Base-by-base conservation (phyloP, 1,139 yeast species). In the Hyphopichia burtonii region DNA sequence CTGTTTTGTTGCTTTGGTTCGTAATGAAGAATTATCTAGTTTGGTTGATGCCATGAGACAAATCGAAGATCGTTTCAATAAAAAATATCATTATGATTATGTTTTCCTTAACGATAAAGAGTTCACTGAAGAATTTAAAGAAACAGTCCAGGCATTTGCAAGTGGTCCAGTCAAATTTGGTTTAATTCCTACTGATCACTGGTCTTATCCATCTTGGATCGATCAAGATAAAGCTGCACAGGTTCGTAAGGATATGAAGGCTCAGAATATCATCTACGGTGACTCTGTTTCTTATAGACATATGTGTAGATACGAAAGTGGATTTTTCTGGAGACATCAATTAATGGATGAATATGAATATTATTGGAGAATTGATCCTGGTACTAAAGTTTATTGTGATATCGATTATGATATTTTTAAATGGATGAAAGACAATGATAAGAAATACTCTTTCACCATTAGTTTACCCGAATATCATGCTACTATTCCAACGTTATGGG, bases 291-390 rank as follows among this genome's bases (percentile, higher is more conserved):
- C 84, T 15, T 84, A 83, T 63, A 78, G 90, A 70, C 88, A 83
- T 65, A 90, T 90, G 96, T 90, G 97, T 65, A 82, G 97, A 58
- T 90, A 74, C 59, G 95, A 90, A 62, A 83, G 93, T 30, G 97
- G 97, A 1, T 87, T 89, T 65, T 89, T 90, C 70, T 90, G 80
- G 73, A 77, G 87, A 65, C 94, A 86, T 55, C 82, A 80, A 37
- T 60, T 86, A 39, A 66, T 88, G 75, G 73, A 72, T 46, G 83
- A 84, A 33, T 89, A 83, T 63, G 88, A 84, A 51, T 89, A 82
- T 69, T 90, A 88, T 71, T 90, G 97, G 96, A 82, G 97, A 65
- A 96, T 90, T 44, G 97, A 90, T 65, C 96, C 96, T 25, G 91
- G 84, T 56, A 80, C 87, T 59, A 74, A 77, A 55, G 72, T 88